phyloP scores from a whole-genome alignment of 257 asterid species.

The Ballota nigra region DNA sequence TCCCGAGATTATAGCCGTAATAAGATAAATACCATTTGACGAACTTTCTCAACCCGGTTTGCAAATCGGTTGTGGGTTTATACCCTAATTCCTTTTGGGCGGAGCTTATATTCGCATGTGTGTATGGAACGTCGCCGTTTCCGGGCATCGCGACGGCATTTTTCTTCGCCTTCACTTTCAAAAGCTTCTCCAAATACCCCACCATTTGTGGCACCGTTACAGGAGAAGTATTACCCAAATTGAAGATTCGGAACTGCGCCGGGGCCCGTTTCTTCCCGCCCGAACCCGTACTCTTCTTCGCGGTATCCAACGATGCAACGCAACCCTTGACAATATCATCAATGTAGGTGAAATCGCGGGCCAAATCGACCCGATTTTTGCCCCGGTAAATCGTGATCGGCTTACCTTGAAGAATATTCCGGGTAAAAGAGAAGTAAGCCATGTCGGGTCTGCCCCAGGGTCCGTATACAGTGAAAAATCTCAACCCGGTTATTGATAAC shows the following conservation, averaged over 20 bases:
- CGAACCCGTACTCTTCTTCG: slow-evolving; percentile 77
- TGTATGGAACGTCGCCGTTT: slow-evolving; percentile 86
- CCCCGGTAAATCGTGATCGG: slow-evolving; percentile 72
- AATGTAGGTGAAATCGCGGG: slow-evolving; percentile 79
- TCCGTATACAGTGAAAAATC: slow-evolving; percentile 82
- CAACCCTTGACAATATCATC: slow-evolving; percentile 84
- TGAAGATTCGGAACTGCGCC: slow-evolving; percentile 70
- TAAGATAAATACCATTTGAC: slow-evolving; percentile 71
- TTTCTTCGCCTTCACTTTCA: slow-evolving; percentile 71
- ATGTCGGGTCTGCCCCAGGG: slow-evolving; percentile 91
- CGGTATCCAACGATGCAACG: slow-evolving; percentile 61
- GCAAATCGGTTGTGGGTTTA: slow-evolving; percentile 75
- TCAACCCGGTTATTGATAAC: slow-evolving; percentile 63
- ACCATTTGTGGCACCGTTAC: slow-evolving; percentile 89
- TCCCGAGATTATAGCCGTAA: slow-evolving; percentile 60
- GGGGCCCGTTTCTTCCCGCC: slow-evolving; percentile 78
- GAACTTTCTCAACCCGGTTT: slow-evolving; percentile 79
- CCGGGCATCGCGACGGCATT: slow-evolving; percentile 66
- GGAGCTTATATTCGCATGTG: slow-evolving; percentile 72
- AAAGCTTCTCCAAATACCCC: slow-evolving; percentile 55
- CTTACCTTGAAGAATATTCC: slow-evolving; percentile 57
- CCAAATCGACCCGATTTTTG: slow-evolving; percentile 63
- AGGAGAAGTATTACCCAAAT: slow-evolving; percentile 75
- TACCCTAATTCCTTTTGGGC: slow-evolving; percentile 72
- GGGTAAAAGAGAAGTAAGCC: slow-evolving; percentile 76